Conservation (phyloP, 2,329 filamentous ascomycete genomes). For the Epichloe festucae region DNA sequence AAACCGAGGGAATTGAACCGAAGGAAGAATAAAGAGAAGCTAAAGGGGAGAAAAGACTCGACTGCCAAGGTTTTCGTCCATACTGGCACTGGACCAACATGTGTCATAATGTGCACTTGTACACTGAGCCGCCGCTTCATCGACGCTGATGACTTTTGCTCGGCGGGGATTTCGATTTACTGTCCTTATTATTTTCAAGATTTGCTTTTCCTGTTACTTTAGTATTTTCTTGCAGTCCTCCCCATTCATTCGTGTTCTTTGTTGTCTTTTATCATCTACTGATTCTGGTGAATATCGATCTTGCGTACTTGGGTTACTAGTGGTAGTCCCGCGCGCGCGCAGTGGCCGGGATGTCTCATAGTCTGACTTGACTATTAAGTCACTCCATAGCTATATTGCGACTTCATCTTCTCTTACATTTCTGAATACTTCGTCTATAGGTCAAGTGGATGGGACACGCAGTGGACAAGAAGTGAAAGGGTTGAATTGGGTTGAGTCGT, state of each 20-base stretch:
- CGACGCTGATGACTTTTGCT: conserved; percentile 16
- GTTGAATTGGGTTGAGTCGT: not conserved
- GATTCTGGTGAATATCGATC: not conserved
- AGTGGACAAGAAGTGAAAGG: not conserved
- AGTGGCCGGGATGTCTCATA: not conserved
- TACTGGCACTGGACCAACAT: conserved; percentile 6
- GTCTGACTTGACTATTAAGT: not conserved
- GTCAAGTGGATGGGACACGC: not conserved
- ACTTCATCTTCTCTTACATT: not conserved
- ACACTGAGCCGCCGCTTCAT: conserved; percentile 17
- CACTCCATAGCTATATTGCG: not conserved
- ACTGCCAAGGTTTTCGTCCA: conserved; percentile 1
- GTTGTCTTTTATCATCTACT: conserved; percentile 1
- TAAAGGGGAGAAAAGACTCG: conserved; percentile 7
- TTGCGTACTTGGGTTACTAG: not conserved
- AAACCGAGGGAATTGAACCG: conserved; percentile 13
- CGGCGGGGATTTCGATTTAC: conserved; percentile 12
- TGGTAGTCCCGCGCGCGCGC: not conserved
- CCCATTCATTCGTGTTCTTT: not conserved
- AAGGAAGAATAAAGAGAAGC: not conserved
- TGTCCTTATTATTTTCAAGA: conserved; percentile 8
- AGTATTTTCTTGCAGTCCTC: conserved; percentile 9
- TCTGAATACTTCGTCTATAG: not conserved
- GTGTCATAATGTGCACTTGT: conserved; percentile 19
- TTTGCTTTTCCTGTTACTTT: conserved; percentile 7